Evolutionary conservation across 495 filamentous ascomycete genomes (phyloP), one percentile per base, ranked within the genome.

Genomic region (Xanthoparmelia taractica): DNA sequence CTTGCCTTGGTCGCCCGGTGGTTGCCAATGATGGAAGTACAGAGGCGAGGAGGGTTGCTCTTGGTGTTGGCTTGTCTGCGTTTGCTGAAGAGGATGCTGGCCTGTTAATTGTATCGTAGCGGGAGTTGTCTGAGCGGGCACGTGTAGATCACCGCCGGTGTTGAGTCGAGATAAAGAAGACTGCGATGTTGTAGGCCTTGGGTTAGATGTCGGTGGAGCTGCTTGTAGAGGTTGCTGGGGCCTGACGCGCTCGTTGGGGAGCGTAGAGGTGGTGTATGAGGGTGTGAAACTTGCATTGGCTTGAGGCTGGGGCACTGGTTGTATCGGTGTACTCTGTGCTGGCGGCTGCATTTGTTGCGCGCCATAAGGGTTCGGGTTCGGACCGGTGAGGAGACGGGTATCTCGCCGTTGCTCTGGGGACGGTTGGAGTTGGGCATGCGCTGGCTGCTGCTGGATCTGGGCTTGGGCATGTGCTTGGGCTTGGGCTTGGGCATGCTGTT

Each of bases 11-110:
- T 82, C 80, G 18, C 76, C 78, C 33, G 91, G 92, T 8, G 92
- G 92, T 60, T 90, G 85, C 90, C 90, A 96, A 69, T 96, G 90
- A 70, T 96, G 92, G 65, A 96, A 96, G 70, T 90, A 95, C 57
- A 96, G 87, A 2, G 85, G 80, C 10, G 89, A 86, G 11, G 84
- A 80, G 45, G 82, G 75, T 59, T 80, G 70, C 58, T 85, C 79
- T 62, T 85, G 79, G 61, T 81, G 80, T 58, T 81, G 78, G n/a
- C 75, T 73, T 37, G 75, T 71, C 50, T 82, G 80, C 40, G 80
- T 66, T 61, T 82, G 82, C 59, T 82, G 79, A 58, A 81, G 71
- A 64, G 74, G 71, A 58, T 69, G 79, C 65, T 54, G 65, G 67
- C 72, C 63, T 69, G 62, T 40, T 27, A 66, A 66, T 70, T 63